phyloP scores from a whole-genome alignment of 1,284 basidiomycete genomes.

The Inonotus obliquus region DNA sequence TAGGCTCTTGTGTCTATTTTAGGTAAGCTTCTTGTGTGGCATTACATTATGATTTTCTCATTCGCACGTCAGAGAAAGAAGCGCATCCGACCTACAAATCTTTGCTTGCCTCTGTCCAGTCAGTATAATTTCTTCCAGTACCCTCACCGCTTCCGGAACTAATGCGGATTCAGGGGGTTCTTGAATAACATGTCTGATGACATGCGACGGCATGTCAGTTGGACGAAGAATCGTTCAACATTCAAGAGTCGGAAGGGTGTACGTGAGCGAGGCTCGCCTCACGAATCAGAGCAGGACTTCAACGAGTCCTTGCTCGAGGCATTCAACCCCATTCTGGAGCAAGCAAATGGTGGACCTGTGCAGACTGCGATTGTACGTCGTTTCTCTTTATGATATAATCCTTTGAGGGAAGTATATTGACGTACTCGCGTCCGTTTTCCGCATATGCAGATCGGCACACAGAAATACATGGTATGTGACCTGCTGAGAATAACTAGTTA shows the following conservation, averaged over 20 bases:
- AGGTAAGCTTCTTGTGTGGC: background rate
- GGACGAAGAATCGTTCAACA: background rate
- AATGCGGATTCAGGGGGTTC: background rate
- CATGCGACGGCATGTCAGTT: background rate
- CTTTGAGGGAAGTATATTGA: background rate
- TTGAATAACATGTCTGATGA: slow-evolving; percentile 4
- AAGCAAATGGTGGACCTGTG: slow-evolving; percentile 2
- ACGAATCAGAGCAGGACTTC: background rate
- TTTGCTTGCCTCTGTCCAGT: slow-evolving; percentile 1
- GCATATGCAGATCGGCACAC: background rate
- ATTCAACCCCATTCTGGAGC: background rate
- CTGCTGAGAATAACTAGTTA: background rate
- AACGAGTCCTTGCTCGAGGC: background rate
- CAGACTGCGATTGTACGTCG: slow-evolving; percentile 1
- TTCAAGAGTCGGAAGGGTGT: background rate
- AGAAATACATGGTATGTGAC: background rate
- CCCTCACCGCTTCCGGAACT: background rate
- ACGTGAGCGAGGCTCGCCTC: background rate
- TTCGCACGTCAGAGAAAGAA: slow-evolving; percentile 1
- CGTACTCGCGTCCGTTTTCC: too few relatives aligned
- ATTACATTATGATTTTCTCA: background rate
- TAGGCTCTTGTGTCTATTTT: slow-evolving; percentile 9
- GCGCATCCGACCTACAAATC: slow-evolving; percentile 5
- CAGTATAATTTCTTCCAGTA: background rate
- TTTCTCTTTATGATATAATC: background rate